phyloP scores from a whole-genome alignment of 495 filamentous ascomycete genomes.

The Penicillium mononematosum region DNA sequence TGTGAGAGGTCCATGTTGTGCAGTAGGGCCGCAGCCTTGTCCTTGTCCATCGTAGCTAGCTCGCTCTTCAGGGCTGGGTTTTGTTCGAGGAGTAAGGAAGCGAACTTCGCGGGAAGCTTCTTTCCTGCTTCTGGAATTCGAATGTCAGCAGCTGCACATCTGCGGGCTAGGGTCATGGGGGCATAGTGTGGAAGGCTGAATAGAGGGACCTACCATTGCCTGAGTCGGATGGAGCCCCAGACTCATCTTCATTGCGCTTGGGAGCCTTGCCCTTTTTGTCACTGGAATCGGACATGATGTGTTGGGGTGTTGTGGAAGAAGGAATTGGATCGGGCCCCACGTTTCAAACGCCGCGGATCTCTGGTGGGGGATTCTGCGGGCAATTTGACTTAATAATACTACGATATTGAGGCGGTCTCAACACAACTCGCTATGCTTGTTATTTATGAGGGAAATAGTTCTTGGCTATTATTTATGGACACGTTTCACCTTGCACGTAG shows the following conservation, averaged over 20 bases:
- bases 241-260: slow-evolving; percentile 24
- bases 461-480: not conserved
- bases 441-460: not conserved
- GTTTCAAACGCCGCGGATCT: slow-evolving; percentile 29
- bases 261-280: slow-evolving; percentile 44
- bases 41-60: slow-evolving; percentile 43
- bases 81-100: slow-evolving; percentile 45
- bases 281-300: slow-evolving; percentile 38
- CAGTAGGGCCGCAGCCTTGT: slow-evolving; percentile 60
- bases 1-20: slow-evolving; percentile 73
- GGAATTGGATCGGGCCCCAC: slow-evolving; percentile 36
- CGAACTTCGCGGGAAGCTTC: slow-evolving; percentile 44
- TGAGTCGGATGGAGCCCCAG: not conserved
- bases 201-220: slow-evolving; percentile 13
- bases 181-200: slow-evolving; percentile 9
- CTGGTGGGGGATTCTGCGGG: not conserved
- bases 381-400: not conserved
- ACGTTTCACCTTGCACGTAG: not conserved
- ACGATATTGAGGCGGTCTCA: not conserved
- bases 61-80: slow-evolving; percentile 53
- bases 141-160: slow-evolving; percentile 12
- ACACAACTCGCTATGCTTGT: not conserved
- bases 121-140: slow-evolving; percentile 30
- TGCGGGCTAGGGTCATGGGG: slow-evolving; percentile 8
- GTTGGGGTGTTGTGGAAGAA: slow-evolving; percentile 12